phyloP scores from a whole-genome alignment of 1,284 basidiomycete genomes.

The Chondrostereum purpureum region DNA sequence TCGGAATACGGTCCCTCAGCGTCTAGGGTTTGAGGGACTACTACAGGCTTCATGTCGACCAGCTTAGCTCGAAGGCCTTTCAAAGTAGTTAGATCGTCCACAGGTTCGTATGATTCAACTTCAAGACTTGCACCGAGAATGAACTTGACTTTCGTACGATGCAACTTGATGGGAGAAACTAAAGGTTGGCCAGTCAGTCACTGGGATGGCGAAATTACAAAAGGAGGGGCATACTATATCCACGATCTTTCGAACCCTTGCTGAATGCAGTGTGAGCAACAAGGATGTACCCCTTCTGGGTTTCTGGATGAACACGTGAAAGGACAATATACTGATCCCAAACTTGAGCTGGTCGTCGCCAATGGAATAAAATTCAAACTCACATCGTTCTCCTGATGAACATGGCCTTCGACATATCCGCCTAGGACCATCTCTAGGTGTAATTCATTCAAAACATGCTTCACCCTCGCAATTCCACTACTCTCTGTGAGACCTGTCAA shows the following conservation, averaged over 20 bases:
- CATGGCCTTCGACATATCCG: slow-evolving; percentile 84
- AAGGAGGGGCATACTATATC: slow-evolving; percentile 46
- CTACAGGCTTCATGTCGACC: slow-evolving; percentile 52
- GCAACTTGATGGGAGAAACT: slow-evolving; percentile 83
- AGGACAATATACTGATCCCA: slow-evolving; percentile 76
- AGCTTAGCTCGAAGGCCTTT: slow-evolving; percentile 72
- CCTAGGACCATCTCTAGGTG: slow-evolving; percentile 85
- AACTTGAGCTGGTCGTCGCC: slow-evolving; percentile 7
- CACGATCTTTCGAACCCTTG: slow-evolving; percentile 74
- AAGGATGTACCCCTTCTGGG: slow-evolving; percentile 86
- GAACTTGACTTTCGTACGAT: slow-evolving; percentile 72
- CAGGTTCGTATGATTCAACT: slow-evolving; percentile 55
- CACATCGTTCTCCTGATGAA: slow-evolving; percentile 91
- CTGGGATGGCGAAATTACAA: too few relatives aligned
- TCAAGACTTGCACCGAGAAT: slow-evolving; percentile 74
- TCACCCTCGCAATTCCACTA: slow-evolving; percentile 75
- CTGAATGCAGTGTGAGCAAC: slow-evolving; percentile 86
- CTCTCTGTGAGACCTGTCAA: slow-evolving; percentile 41
- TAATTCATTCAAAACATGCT: slow-evolving; percentile 79
- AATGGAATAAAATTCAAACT: slow-evolving; percentile 25
- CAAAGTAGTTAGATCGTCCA: slow-evolving; percentile 52
- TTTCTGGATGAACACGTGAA: slow-evolving; percentile 85
- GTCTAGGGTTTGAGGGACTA: slow-evolving; percentile 52
- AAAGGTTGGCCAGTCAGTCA: slow-evolving; percentile 8
- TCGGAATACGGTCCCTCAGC: slow-evolving; percentile 68